These are phyloP conservation scores for Claviceps monticola DNA, from an alignment of 2,329 filamentous ascomycete species.

Conservation along the genomic window DNA sequence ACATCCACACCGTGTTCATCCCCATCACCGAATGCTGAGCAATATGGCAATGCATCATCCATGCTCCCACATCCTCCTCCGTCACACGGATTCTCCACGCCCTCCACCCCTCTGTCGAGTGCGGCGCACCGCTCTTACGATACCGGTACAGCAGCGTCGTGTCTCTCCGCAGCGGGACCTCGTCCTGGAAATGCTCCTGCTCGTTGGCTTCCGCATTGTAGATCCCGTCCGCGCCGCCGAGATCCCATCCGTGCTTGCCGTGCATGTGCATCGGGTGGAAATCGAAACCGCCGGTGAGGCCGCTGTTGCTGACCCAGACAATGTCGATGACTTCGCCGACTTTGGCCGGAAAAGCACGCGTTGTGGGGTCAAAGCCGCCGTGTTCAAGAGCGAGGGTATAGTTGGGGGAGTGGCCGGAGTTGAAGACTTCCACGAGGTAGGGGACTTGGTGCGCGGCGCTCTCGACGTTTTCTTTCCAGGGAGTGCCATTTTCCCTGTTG, in stretches of 20 bases:
- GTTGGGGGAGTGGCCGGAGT: constrained; percentile 23
- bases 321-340: constrained; percentile 44
- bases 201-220: constrained; percentile 4
- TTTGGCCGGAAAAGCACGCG: constrained; percentile 35
- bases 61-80: constrained; percentile 27
- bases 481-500: constrained; percentile 17
- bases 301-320: constrained; percentile 29
- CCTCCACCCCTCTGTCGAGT: constrained; percentile 39
- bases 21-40: constrained; percentile 42
- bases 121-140: constrained; percentile 16
- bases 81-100: constrained; percentile 40
- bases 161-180: constrained; percentile 24
- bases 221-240: constrained; percentile 7
- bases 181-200: constrained; percentile 2
- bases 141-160: constrained; percentile 45
- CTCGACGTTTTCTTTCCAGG: constrained; percentile 27
- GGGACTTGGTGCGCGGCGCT: constrained; percentile 1
- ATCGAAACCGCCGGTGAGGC: constrained; percentile 8
- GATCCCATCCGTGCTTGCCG: constrained; percentile 7
- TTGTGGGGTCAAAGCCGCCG: constrained; percentile 38
- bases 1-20: constrained; percentile 17
- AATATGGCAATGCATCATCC: constrained; percentile 50
- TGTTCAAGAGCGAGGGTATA: constrained; percentile 35
- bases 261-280: constrained; percentile 9
- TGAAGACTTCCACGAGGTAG: constrained; percentile 8